Percentiles rank a stretch among this genome's conserved stretches.
Evolutionary conservation across 768 basidiomycete species (phyloP).

Genomic region (Chalciporus chontae): DNA sequence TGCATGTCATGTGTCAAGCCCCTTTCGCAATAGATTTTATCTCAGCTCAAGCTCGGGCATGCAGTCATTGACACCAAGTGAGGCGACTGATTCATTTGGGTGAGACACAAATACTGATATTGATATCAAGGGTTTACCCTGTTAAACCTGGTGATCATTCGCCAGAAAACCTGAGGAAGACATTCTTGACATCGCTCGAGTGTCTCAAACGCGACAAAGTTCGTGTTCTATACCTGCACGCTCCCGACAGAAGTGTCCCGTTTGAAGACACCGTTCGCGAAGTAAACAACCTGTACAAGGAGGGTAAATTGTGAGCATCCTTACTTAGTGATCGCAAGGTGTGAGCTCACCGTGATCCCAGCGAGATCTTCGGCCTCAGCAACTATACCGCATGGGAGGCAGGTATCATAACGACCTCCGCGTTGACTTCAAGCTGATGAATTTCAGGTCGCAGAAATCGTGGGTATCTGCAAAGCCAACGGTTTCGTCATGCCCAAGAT

Average conservation of each 20-base stretch:
- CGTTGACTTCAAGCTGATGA: not conserved
- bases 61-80: conserved; percentile 50
- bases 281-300: conserved; percentile 51
- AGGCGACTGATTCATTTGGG: conserved; percentile 2
- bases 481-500: conserved; percentile 53
- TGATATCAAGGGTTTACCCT: conserved; percentile 37
- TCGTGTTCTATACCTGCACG: conserved; percentile 56
- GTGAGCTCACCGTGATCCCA: conserved; percentile 12
- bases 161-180: conserved; percentile 38
- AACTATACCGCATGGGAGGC: conserved; percentile 59
- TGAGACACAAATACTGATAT: not conserved
- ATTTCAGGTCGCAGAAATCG: conserved; percentile 53
- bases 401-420: not conserved
- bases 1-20: not conserved
- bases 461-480: conserved; percentile 52
- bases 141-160: conserved; percentile 39
- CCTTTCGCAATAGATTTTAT: conserved; percentile 32
- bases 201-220: conserved; percentile 43
- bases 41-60: conserved; percentile 37
- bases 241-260: conserved; percentile 54
- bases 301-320: conserved; percentile 51
- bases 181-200: conserved; percentile 45
- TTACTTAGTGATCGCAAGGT: not conserved
- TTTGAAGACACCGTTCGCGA: conserved; percentile 54
- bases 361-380: conserved; percentile 60